phyloP scores from a whole-genome alignment of 192 early-diverging fungal species.

The Umbelopsis ramanniana region DNA sequence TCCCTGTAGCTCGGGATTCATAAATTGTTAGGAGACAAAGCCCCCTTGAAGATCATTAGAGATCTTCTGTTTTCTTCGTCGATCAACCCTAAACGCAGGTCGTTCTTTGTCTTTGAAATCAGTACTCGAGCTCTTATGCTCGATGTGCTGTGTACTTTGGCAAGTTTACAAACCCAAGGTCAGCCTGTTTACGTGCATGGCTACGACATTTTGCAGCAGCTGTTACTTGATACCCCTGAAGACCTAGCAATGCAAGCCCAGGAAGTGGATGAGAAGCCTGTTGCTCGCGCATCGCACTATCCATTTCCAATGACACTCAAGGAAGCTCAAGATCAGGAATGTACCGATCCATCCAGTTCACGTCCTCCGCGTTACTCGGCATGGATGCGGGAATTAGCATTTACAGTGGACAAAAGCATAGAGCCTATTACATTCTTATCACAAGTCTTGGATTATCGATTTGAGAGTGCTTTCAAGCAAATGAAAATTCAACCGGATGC shows the following conservation, averaged over 20 bases:
- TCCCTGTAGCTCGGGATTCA: not conserved
- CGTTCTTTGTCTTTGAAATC: conserved; percentile 34
- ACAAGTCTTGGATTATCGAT: conserved; percentile 43
- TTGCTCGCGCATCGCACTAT: not conserved
- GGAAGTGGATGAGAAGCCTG: conserved; percentile 16
- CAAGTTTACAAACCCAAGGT: conserved; percentile 32
- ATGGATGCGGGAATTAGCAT: conserved; percentile 47
- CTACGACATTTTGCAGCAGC: conserved; percentile 36
- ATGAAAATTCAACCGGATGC: conserved; percentile 30
- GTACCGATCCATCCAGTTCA: conserved; percentile 26
- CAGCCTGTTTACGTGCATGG: conserved; percentile 30
- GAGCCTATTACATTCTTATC: conserved; percentile 45
- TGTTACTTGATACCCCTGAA: conserved; percentile 32
- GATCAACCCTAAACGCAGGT: conserved; percentile 35
- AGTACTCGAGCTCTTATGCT: conserved; percentile 38
- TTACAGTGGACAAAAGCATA: conserved; percentile 40
- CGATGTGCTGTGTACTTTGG: conserved; percentile 40
- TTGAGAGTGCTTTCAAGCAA: conserved; percentile 43
- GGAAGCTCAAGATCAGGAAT: conserved; percentile 30
- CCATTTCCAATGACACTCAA: conserved; percentile 39
- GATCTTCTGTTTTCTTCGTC: conserved; percentile 42
- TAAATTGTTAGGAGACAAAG: conserved; percentile 39
- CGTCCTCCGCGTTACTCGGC: conserved; percentile 39
- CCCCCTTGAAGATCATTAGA: conserved; percentile 37
- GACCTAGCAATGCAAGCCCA: not conserved